Evolutionary conservation across 805 yeast species (phyloP), one percentile per base, ranked within the genome.

Genomic region (Ogataea dorogensis): DNA sequence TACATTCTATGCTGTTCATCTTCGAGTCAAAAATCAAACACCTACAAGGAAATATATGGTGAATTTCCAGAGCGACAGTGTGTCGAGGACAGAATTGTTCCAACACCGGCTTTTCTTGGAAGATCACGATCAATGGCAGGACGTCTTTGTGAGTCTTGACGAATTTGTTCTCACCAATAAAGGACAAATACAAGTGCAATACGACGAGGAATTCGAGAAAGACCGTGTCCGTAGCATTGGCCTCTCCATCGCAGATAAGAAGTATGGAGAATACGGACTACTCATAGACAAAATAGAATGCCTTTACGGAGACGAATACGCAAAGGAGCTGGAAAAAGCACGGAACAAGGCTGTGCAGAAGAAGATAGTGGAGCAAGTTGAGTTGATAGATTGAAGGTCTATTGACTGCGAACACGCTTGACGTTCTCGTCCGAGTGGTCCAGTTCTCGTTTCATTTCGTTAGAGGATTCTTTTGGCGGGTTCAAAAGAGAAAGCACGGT

Each of bases 151-250:
- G 21, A 87, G 93, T 28, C 64, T 86, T 33, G 73, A 77, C 46
- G 88, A 82, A 53, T 85, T 86, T 59, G 88, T 86, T 33, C 69
- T 86, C 60, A 86, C 95, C 15, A 85, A 84, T 56, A 78, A 84
- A 70, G 95, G 95, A n/a, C 44, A 40, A 29, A 49, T 63, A 11
- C 68, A 71, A 27, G 70, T 74, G 26, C 82, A 77, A 58, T 70
- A 68, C 36, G 79, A 77, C 48, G 65, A 67, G 33, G 68, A 66
- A 20, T 64, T 86, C 56, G 82, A 85, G 55, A 76, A 73, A 49
- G 67, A 74, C 14, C 75, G 75, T 44, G 75, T 86, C 33, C 77
- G 79, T 50, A 80, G 89, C 4, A 65, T 86, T 13, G 95, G 95
- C 2, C 61, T 86, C 21, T 93, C 95, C 7, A 71, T 86, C 27